Base-by-base conservation (phyloP, 306 rosid genomes). In the Vigna trinervia region DNA sequence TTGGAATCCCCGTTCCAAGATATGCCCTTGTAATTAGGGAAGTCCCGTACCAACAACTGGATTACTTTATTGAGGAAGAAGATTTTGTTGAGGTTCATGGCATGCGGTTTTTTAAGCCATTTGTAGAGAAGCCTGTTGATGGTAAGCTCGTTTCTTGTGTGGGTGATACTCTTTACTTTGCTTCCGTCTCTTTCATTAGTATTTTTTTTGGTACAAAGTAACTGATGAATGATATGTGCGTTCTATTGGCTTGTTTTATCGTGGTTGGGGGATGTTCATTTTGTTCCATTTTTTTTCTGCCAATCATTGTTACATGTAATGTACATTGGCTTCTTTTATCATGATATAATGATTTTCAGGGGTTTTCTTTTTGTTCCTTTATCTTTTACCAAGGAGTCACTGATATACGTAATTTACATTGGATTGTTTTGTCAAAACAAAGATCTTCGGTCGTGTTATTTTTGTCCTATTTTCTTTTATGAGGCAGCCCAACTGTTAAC, bases 91-190 rank as follows among this genome's bases (percentile, higher is more conserved):
- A 95, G 87, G 98, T 95, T 80, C 83, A 77, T 79, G 97, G 96
- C 80, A 62, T 70, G 73, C 96, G 97, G 22, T 95, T 95, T 57
- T 92, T 89, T 90, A 95, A 95, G 81, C 99, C 99, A 66, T 95
- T 95, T 88, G 99, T 95, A 79, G 99, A 95, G 89, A 95, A 95
- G 91, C 99, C 99, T 64, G 84, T 95, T 77, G 85, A 89, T 82
- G 99, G 99, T 95, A 82, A 90, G 97, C 75, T 80, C 80, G 50
- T 52, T 72, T 76, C 71, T 69, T 71, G 38, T 53, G 66, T 65
- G 32, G 60, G 45, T 45, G 82, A 64, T 32, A 71, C 80, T 56
- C 73, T 80, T 41, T 5, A 54, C 61, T 72, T 48, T 73, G 41
- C 69, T 45, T 76, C 65, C 23, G n/a, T 78, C 59, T 54, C 45